Evolutionary conservation across 306 rosid genomes (phyloP), one percentile per base, ranked within the genome.

Genomic region (Cucurbita argyrosperma): DNA sequence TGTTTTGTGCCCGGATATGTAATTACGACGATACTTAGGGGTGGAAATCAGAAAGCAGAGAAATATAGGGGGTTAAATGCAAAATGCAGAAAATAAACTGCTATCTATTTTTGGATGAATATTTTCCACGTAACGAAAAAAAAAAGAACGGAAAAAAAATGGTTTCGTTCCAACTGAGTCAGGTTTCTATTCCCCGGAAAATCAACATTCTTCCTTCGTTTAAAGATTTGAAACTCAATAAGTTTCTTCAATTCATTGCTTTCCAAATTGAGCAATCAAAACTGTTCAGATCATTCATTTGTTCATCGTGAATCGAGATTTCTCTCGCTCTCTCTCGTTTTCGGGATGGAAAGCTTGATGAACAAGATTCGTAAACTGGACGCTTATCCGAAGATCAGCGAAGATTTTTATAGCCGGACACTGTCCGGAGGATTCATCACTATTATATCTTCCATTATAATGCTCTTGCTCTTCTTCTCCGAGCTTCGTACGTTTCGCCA

Each of bases 381-480:
- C 40, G 99, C 96, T 1, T 89, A 91, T 71, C 99, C 99, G 8
- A 94, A 94, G 85, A 91, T 94, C 85, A 94, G 92, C 76, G 97
- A 94, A 51, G 99, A 94, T 80, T 94, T 94, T 84, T 94, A 91
- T 78, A 87, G 90, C 82, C 95, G 99, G 37, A 89, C 99, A 8
- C 97, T 94, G 62, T 94, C 96, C 60, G 99, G 99, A 11, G 99
- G 99, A 74, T 80, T 94, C 66, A 91, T 94, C 77, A 94, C 99
- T 10, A 75, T 94, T 50, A 89, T 83, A 61, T 91, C 99, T 82
- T 88, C 99, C 81, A 54, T 91, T 57, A 76, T 94, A 73, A 94
- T 94, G 99, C 69, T 89, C 68, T 64, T 91, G 80, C 97, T 94
- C 83, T 91, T 94, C 89, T 38, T 94, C 83, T 94, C 99, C 85